Base-by-base conservation (phyloP, 495 filamentous ascomycete genomes). In the Trichoderma virens region DNA sequence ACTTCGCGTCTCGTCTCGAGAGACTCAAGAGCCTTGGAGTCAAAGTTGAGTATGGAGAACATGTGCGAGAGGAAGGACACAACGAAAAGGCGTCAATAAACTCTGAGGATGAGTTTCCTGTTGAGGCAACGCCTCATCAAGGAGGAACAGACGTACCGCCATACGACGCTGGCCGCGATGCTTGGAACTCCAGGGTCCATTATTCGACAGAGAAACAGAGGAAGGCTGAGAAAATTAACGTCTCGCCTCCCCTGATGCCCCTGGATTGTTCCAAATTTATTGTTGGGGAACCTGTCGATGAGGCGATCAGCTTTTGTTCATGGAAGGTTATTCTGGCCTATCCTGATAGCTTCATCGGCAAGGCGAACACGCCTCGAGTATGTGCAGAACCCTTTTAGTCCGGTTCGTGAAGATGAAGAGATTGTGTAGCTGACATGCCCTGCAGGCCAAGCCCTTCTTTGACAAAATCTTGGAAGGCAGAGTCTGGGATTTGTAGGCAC, bases 401-500 rank as follows among this genome's bases (percentile, higher is more conserved):
- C 56, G 2, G 18, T 11, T 31, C 31, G 23, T 16, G 59, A 16
- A 38, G 39, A 31, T 28, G n/a, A 32, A 56, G 9, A 51, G 41
- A 47, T 9, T 62, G 20, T 43, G 20, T 11, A 43, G 18, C 39
- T 69, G 11, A 14, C 35, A 35, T 13, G 6, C 64, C 54, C 16
- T 34, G 65, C n/a, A 87, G 64, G 74, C 75, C 25, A 67, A 61
- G 3, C 86, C 84, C 67, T 87, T 87, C 66, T 86, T 88, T 0
- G 74, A 78, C 11, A 82, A 85, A 32, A 80, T 89, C 66, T 85
- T 86, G 67, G 67, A 80, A 2, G 56, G 67, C 0, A 78, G 83
- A 2, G 65, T 73, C 41, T 96, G 90, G 91, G 87, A 91, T 65
- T 66, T 94, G 90, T 95, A 77, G 83, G 87, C 84, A 20, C 9